These are phyloP conservation scores for Betula pendula DNA, from an alignment of 306 rosid species.

Conservation along the genomic window DNA sequence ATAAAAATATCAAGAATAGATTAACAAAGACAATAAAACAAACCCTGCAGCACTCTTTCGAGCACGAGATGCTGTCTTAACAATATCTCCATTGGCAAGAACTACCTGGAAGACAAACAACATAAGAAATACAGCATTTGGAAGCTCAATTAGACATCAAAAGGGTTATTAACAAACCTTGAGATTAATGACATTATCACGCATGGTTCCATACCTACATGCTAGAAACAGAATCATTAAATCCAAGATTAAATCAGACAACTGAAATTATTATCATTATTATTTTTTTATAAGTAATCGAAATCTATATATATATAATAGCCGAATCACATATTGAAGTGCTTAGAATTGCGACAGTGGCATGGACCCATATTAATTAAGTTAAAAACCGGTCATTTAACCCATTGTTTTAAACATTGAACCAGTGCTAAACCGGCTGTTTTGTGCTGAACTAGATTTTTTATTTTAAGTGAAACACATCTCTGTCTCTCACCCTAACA, in stretches of 20 bases:
- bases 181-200: conserved; percentile 88
- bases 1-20: conserved; percentile 26
- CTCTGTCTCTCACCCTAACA: too few species aligned
- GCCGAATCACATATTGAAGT: too few species aligned
- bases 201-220: conserved; percentile 98
- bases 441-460: too few species aligned
- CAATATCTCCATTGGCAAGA: conserved; percentile 89
- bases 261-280: background rate
- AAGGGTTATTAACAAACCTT: conserved; percentile 52
- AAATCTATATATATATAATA: too few species aligned
- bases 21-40: conserved; percentile 25
- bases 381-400: too few species aligned
- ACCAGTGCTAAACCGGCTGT: too few species aligned
- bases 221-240: conserved; percentile 46
- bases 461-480: too few species aligned
- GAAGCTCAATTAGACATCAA: conserved; percentile 20
- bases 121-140: conserved; percentile 28
- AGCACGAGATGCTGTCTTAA: conserved; percentile 95
- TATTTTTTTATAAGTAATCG: too few species aligned
- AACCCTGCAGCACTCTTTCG: conserved; percentile 98
- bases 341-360: too few species aligned
- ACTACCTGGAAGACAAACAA: conserved; percentile 60
- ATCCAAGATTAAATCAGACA: conserved; percentile 27
- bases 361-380: too few species aligned
- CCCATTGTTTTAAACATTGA: too few species aligned